phyloP scores from a whole-genome alignment of 164 flowering plant genomes.

The Annona cherimola region DNA sequence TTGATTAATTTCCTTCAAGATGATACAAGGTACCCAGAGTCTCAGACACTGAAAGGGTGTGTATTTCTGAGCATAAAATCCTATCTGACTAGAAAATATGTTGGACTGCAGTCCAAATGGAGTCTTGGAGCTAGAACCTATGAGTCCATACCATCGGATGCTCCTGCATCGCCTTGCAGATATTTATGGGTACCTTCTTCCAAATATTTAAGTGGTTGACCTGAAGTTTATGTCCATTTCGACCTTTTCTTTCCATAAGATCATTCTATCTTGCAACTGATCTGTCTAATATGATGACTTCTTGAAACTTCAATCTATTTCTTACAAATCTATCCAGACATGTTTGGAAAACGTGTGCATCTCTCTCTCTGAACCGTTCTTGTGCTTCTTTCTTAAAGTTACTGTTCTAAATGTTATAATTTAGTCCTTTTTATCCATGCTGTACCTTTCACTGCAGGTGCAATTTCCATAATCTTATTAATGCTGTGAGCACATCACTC shows the following conservation, averaged over 20 bases:
- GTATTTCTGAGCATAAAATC: neutral
- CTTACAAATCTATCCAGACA: neutral
- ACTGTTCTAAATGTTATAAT: too few relatives aligned
- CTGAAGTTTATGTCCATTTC: neutral
- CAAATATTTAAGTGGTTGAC: neutral
- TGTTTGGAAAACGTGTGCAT: neutral
- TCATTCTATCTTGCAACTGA: neutral
- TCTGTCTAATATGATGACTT: neutral
- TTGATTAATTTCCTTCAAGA: conserved; percentile 62
- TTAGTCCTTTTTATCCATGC: neutral
- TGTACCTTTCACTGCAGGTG: neutral
- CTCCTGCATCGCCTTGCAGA: conserved; percentile 96
- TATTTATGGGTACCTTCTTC: conserved; percentile 64
- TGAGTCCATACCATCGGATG: conserved; percentile 76
- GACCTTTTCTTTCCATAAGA: neutral
- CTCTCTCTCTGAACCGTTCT: too few relatives aligned
- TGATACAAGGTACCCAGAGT: conserved; percentile 50
- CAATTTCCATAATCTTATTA: neutral
- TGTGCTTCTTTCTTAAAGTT: too few relatives aligned
- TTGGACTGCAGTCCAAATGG: conserved; percentile 55
- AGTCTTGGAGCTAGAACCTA: conserved; percentile 73
- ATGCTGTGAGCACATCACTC: too few relatives aligned
- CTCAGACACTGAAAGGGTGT: neutral
- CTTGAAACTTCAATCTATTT: neutral
- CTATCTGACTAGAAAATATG: neutral